These are phyloP conservation scores for Thuidium tamariscinum DNA, from an alignment of 225 moss, liverwort and hornwort genomes.

Conservation along the genomic window DNA sequence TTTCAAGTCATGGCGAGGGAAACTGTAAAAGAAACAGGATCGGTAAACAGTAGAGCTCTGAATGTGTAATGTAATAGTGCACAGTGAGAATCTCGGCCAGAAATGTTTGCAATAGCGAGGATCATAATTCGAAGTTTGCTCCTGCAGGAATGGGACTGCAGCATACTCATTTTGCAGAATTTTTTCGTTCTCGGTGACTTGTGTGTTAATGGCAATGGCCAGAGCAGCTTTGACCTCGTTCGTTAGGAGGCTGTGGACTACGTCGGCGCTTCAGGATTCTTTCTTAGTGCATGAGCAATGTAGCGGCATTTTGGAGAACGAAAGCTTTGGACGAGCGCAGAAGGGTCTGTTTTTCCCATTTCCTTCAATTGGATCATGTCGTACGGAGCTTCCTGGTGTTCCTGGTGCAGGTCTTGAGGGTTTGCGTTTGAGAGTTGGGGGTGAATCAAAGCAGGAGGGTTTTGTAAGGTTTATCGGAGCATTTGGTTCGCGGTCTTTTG, in stretches of 20 bases:
- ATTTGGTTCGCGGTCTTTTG: constrained; percentile 3
- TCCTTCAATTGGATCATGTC: background rate
- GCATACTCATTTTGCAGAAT: background rate
- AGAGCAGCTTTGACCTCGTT: background rate
- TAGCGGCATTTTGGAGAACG: background rate
- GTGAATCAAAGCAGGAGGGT: background rate
- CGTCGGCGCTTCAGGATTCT: background rate
- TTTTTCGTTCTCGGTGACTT: background rate
- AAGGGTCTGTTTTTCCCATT: background rate
- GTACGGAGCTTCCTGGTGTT: background rate
- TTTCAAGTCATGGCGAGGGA: background rate
- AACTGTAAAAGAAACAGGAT: background rate
- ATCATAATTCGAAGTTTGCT: background rate
- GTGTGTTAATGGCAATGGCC: constrained; percentile 3
- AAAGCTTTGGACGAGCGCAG: background rate
- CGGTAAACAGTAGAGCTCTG: background rate
- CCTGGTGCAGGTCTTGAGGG: background rate
- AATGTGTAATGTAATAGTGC: background rate
- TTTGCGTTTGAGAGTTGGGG: background rate
- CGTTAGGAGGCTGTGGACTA: background rate
- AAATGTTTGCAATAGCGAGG: background rate
- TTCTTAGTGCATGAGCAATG: background rate
- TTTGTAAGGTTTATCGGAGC: background rate
- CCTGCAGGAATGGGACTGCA: background rate
- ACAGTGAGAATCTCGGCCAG: background rate